A percentile compares a stretch with the other conserved stretches of the same genome.
Conservation (phyloP, 1,139 yeast species). For the Saccharomyces uvarum region DNA sequence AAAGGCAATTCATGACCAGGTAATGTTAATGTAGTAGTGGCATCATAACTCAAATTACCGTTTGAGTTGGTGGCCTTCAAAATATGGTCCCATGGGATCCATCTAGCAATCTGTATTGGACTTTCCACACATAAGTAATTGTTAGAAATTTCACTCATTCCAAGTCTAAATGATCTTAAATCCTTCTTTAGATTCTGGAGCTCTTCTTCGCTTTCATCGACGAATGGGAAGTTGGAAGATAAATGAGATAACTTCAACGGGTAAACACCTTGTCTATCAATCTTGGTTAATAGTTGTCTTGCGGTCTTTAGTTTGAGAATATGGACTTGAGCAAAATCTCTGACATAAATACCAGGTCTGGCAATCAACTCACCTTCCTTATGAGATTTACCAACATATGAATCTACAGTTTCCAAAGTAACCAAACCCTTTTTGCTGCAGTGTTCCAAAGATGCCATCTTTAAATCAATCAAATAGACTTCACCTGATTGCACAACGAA, state of each 20-base stretch:
- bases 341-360: slow-evolving; percentile 66
- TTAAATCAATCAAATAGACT: slow-evolving; percentile 76
- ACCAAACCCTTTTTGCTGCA: slow-evolving; percentile 53
- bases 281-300: slow-evolving; percentile 58
- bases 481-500: slow-evolving; percentile 72
- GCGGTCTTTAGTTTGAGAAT: slow-evolving; percentile 70
- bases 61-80: slow-evolving; percentile 56
- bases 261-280: slow-evolving; percentile 78
- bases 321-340: slow-evolving; percentile 79
- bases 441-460: slow-evolving; percentile 61
- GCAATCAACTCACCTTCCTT: slow-evolving; percentile 45
- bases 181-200: slow-evolving; percentile 45
- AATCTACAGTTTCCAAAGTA: slow-evolving; percentile 58
- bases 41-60: slow-evolving; percentile 58
- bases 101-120: slow-evolving; percentile 65
- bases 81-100: slow-evolving; percentile 59
- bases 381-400: slow-evolving; percentile 55
- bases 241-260: slow-evolving; percentile 80
- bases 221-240: slow-evolving; percentile 52
- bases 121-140: slow-evolving; percentile 71
- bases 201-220: slow-evolving; percentile 32
- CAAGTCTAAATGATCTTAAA: slow-evolving; percentile 57
- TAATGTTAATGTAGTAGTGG: slow-evolving; percentile 50
- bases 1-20: slow-evolving; percentile 70
- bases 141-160: slow-evolving; percentile 72